Evolutionary conservation across 1,284 basidiomycete species (phyloP), one percentile per base, ranked within the genome.

Genomic region (Apiotrichum laibachii): DNA sequence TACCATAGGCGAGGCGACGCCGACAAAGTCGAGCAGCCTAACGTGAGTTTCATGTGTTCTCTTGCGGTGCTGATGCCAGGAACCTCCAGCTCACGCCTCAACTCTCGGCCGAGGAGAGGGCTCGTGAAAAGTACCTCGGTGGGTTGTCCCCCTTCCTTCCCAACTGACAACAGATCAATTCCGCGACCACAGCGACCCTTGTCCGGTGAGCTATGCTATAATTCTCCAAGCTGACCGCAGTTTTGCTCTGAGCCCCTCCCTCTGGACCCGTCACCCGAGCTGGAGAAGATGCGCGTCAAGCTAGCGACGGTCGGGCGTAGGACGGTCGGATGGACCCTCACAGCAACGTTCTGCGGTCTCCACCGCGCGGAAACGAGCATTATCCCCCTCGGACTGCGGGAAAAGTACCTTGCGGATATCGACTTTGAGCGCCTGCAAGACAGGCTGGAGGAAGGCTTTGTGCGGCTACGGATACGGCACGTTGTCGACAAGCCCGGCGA

Each of bases 381-480:
- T 34, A 69, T 78, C 34, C 75, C 75, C 2, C 61, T 72, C 3
- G 76, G 75, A 6, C 44, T 63, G 19, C 67, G 64, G 11, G 60
- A 61, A 16, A 74, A 74, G 0, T 78, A 71, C 56, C 75, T 74
- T 1, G 26, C 45, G 8, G 42, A 45, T 0, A 67, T 78, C 50
- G 70, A 73, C 47, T 76, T 75, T 51, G 22, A 45, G 9, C 18
- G 37, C 9, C 50, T 77, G 2, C 58, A 65, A 22, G 13, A 51
- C 3, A 61, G 72, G 15, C 55, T 77, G 10, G 69, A 71, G 55
- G 40, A 21, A 2, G 59, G 60, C 7, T 69, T 67, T 65, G 57
- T 73, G 7, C 60, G 66, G 45, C 39, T 53, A 2, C 59, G 61
- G 19, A 37, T 77, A 11, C 60, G 67, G 34, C 57, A 55, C 3